Base-by-base conservation (phyloP, 2,329 filamentous ascomycete species). In the Pseudogymnoascus sp. region DNA sequence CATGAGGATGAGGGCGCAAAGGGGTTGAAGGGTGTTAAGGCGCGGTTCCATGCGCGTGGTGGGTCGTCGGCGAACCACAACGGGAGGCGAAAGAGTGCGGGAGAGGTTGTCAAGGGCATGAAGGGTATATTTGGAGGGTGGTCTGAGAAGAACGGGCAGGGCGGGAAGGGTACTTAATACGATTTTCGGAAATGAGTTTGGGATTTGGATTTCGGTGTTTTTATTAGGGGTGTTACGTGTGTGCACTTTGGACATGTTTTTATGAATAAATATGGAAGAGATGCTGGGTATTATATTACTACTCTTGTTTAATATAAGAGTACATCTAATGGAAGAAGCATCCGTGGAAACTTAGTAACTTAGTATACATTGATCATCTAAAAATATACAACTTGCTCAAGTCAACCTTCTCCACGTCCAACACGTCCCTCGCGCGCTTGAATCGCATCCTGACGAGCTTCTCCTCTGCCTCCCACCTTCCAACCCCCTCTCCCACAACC, bases 391-490 rank as follows among this genome's bases (percentile, higher is more conserved):
- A 1, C 17, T 39, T 59, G 15, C 17, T n/a, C 33, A 59, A 36
- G 9, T 59, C 58, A 21, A 39, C 36, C 29, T 59, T 41, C 42
- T 63, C 59, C 27, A 38, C 48, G n/a, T 60, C 39, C 33, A 72
- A 62, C 17, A 71, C 10, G 39, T 70, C 66, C 36, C 51, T 66
- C 2, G 67, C 69, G 59, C 68, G 68, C 58, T 59, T 66, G 15
- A 68, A 63, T 58, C 71, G 68, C 35, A 72, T 70, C 25, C 68
- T 65, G 3, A 75, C 70, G 25, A 75, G 66, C 29, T 66, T 59
- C 25, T 70, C 64, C 63, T 75, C 74, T 33, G 67, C 70, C 63
- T 73, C 71, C 73, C 73, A 75, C 59, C 70, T 69, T 7, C 70
- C 71, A 15, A 68, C 44, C 1, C 64, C 63, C 44, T 70, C 67